A percentile compares a stretch with the other conserved stretches of the same genome.
Evolutionary conservation across 2,329 filamentous ascomycete species (phyloP).

Genomic region (Colletotrichum acutatum): DNA sequence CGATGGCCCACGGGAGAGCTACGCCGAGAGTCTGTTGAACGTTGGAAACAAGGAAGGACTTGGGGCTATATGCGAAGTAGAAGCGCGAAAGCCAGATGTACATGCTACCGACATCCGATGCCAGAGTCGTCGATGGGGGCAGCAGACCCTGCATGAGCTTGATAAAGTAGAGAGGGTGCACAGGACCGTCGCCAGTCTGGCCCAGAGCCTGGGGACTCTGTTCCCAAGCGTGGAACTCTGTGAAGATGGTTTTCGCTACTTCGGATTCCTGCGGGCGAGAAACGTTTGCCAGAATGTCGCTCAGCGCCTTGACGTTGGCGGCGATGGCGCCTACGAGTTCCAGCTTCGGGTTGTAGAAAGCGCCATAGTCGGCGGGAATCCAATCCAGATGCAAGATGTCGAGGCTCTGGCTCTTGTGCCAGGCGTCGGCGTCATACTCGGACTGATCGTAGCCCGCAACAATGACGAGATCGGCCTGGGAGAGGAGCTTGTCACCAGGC

Average conservation of each 20-base stretch:
- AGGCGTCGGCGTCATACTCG: constrained; percentile 57
- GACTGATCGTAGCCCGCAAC: constrained; percentile 59
- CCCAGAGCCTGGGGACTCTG: constrained; percentile 34
- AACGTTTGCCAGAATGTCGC: constrained; percentile 44
- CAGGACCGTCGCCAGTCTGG: constrained; percentile 42
- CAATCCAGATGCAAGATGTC: constrained; percentile 55
- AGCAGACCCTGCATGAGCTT: constrained; percentile 52
- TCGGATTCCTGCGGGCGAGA: constrained; percentile 48
- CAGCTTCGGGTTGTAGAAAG: constrained; percentile 51
- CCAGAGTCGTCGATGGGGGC: constrained; percentile 52
- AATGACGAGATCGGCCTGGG: constrained; percentile 43
- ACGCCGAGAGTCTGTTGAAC: constrained; percentile 61
- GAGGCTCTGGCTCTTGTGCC: constrained; percentile 50
- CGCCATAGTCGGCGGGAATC: constrained; percentile 50
- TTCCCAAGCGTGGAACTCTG: constrained; percentile 51
- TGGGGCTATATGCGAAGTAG: constrained; percentile 56
- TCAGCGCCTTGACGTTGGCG: constrained; percentile 51
- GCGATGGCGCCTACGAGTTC: constrained; percentile 56
- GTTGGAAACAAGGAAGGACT: constrained; percentile 57
- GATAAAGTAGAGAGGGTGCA: constrained; percentile 59
- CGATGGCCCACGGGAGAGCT: constrained; percentile 60
- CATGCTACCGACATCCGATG: constrained; percentile 58
- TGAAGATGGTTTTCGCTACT: constrained; percentile 45
- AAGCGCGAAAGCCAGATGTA: constrained; percentile 61
- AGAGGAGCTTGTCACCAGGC: constrained; percentile 56